Conservation (phyloP, 2,329 filamentous ascomycete species). For the Pseudogymnoascus sp. region DNA sequence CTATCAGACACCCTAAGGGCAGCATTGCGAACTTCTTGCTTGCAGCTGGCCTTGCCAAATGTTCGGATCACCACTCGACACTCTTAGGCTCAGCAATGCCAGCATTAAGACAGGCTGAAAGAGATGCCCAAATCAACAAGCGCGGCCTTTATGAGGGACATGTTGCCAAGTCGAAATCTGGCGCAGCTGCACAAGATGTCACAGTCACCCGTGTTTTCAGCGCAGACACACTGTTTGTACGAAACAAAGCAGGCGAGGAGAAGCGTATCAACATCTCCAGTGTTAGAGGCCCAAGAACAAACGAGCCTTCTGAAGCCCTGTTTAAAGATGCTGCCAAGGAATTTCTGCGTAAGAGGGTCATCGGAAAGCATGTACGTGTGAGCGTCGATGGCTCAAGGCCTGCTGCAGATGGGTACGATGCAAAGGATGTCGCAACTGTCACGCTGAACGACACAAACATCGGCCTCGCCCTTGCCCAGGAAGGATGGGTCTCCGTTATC, state of each 20-base stretch:
- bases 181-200: conserved; percentile 64
- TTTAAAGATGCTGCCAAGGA: conserved; percentile 95
- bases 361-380: conserved; percentile 90
- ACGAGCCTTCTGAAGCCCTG: conserved; percentile 77
- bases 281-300: conserved; percentile 83
- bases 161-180: conserved; percentile 58
- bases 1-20: conserved; percentile 78
- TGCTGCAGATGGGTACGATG: conserved; percentile 83
- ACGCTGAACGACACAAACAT: conserved; percentile 80
- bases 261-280: conserved; percentile 90
- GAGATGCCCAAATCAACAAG: conserved; percentile 68
- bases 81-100: conserved; percentile 87
- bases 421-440: conserved; percentile 88
- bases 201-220: conserved; percentile 78
- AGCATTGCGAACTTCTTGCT: conserved; percentile 91
- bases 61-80: conserved; percentile 92
- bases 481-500: conserved; percentile 88
- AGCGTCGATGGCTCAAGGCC: conserved; percentile 86
- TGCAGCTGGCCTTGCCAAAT: conserved; percentile 80
- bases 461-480: conserved; percentile 77
- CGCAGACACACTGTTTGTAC: conserved; percentile 81
- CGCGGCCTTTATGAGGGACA: conserved; percentile 76
- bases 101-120: conserved; percentile 76
- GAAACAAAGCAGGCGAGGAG: conserved; percentile 76
- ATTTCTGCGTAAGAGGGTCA: conserved; percentile 84